Evolutionary conservation across 2,329 filamentous ascomycete species (phyloP), one percentile per base, ranked within the genome.

Genomic region (Boeremia lycopersici): DNA sequence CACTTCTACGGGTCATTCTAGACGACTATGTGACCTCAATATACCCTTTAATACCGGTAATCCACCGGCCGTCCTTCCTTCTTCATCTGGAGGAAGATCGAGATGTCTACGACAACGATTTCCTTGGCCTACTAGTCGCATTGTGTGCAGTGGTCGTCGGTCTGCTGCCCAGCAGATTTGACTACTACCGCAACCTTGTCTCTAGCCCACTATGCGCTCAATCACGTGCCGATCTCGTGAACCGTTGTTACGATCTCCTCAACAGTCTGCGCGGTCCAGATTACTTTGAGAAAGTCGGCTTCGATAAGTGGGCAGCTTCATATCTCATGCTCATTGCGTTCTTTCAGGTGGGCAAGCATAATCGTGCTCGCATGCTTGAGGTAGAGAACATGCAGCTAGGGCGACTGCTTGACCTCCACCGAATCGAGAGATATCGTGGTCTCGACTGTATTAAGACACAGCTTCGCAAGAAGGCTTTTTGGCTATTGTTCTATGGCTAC

Each of bases 341-440:
- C 13, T 57, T 57, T 13, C 50, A 57, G n/a, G 42, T 57, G 6
- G 55, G 49, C 15, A 36, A 57, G 23, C 45, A 41, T 7, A 53
- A 57, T 15, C 49, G 42, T 30, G 40, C 49, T 38, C 55, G 55
- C 29, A 57, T 57, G 50, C 34, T 57, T 30, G 54, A 57, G 29
- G 41, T 53, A 8, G 54, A 57, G 29, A 34, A 38, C 13, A 38
- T 54, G 23, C 51, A 48, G 26, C 39, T 54, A 6, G 51, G 43
- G 8, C 36, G 51, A 7, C 25, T 54, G 31, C 39, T 54, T 15
- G 26, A 48, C 23, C 38, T 54, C 19, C 51, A 54, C 15, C 49
- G 42, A 6, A 47, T 47, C 9, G 41, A 46, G 9, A 28, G 34
- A 11, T 53, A 53, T 19, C 38, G 7, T 7, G 42, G 41, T n/a